phyloP scores from a whole-genome alignment of 2,329 filamentous ascomycete genomes.

The Trichoderma sp. region DNA sequence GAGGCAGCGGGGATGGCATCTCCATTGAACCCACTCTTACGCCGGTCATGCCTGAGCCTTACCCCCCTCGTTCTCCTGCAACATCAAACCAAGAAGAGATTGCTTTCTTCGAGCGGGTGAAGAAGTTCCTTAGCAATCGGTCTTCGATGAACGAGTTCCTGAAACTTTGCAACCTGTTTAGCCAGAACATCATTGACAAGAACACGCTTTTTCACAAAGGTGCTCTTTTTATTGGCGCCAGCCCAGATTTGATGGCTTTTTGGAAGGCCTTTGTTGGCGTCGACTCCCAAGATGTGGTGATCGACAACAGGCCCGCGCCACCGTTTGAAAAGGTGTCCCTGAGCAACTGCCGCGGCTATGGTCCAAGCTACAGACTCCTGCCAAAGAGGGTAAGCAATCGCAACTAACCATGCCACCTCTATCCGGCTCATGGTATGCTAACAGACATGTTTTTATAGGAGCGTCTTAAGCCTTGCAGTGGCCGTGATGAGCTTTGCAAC shows the following conservation, averaged over 20 bases:
- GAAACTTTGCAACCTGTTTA: constrained; percentile 94
- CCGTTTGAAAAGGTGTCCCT: constrained; percentile 82
- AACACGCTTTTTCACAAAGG: constrained; percentile 80
- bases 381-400: constrained; percentile 66
- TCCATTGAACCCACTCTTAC: constrained; percentile 82
- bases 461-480: constrained; percentile 85
- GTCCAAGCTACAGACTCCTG: constrained; percentile 89
- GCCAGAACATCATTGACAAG: constrained; percentile 85
- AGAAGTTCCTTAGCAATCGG: constrained; percentile 93
- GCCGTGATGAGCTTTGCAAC: constrained; percentile 90
- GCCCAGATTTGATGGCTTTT: constrained; percentile 81
- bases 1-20: constrained; percentile 55
- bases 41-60: constrained; percentile 80
- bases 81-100: constrained; percentile 82
- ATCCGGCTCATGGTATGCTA: constrained; percentile 13
- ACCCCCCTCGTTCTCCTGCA: constrained; percentile 69
- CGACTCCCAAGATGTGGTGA: constrained; percentile 70
- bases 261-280: constrained; percentile 82
- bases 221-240: constrained; percentile 80
- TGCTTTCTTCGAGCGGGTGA: constrained; percentile 91
- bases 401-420: neutral
- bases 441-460: constrained; percentile 47
- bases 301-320: constrained; percentile 73
- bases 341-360: constrained; percentile 92
- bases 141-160: constrained; percentile 92